phyloP scores from a whole-genome alignment of 2,329 filamentous ascomycete species.

The Phialocephala subalpina region DNA sequence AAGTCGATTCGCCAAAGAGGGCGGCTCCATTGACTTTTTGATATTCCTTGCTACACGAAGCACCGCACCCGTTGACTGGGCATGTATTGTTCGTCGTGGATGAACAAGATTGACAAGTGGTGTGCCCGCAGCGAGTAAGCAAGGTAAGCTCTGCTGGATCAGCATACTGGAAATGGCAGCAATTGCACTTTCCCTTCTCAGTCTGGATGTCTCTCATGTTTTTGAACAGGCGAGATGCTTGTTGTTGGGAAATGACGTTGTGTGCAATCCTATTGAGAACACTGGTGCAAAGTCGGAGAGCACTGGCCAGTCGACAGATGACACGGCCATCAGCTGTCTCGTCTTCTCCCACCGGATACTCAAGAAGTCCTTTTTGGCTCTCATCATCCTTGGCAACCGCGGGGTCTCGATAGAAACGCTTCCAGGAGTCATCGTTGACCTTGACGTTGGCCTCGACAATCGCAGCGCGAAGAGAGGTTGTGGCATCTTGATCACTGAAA shows the following conservation, averaged over 20 bases:
- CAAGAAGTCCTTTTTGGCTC: background rate
- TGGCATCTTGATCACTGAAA: background rate
- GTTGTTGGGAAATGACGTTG: background rate
- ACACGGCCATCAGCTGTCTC: background rate
- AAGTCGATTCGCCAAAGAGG: background rate
- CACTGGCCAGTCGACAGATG: background rate
- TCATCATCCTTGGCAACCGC: background rate
- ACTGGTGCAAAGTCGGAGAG: background rate
- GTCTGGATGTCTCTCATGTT: background rate
- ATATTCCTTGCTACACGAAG: slow-evolving; percentile 46
- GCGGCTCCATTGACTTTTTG: slow-evolving; percentile 43
- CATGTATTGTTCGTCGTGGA: slow-evolving; percentile 40
- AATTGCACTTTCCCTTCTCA: background rate
- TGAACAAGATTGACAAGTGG: background rate
- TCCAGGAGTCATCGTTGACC: slow-evolving; percentile 1
- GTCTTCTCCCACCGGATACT: background rate
- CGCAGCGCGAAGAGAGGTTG: background rate
- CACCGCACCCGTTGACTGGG: slow-evolving; percentile 49
- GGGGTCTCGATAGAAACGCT: background rate
- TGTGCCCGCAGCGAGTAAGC: background rate
- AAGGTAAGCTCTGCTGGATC: background rate
- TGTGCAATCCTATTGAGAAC: background rate
- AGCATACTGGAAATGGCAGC: background rate
- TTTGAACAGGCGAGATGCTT: background rate
- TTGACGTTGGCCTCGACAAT: background rate